Evolutionary conservation across 2,329 filamentous ascomycete genomes (phyloP).

Genomic region (Calonectria montana): DNA sequence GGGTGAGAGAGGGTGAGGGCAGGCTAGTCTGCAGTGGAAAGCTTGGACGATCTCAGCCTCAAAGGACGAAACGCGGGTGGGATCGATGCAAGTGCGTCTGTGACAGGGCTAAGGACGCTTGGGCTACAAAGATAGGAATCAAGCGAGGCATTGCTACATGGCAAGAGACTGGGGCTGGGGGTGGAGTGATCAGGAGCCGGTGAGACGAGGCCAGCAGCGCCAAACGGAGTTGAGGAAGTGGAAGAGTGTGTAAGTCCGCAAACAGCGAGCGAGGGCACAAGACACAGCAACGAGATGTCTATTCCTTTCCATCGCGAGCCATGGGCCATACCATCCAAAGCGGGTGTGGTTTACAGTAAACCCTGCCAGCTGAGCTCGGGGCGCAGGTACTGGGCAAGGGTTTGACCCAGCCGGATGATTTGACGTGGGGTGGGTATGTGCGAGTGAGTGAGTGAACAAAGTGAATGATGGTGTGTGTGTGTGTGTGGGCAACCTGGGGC

Average conservation of each 20-base stretch:
- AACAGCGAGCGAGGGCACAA: conserved; percentile 7
- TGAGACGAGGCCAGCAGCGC: not conserved
- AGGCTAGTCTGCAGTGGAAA: conserved; percentile 36
- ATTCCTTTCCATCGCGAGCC: conserved; percentile 11
- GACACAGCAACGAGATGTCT: conserved; percentile 3
- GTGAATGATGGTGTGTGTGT: not conserved
- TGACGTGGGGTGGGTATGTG: not conserved
- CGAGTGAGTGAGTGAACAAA: not conserved
- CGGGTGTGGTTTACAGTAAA: conserved; percentile 34
- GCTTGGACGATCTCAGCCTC: conserved; percentile 39
- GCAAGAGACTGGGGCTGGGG: conserved; percentile 24
- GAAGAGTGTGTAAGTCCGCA: conserved; percentile 8
- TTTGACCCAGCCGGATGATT: conserved; percentile 18
- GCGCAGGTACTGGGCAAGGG: conserved; percentile 42
- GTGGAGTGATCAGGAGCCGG: conserved; percentile 17
- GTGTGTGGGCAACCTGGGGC: conserved; percentile 1
- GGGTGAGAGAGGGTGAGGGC: conserved; percentile 29
- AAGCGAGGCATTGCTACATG: conserved; percentile 43
- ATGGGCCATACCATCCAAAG: conserved; percentile 24
- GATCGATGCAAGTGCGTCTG: conserved; percentile 32
- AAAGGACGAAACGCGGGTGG: conserved; percentile 34
- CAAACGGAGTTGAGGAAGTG: not conserved
- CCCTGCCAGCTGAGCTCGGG: conserved; percentile 48
- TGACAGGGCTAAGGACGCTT: conserved; percentile 25
- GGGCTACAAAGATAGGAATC: conserved; percentile 41